These are phyloP conservation scores for Xerocomellus chrysenteron DNA, from an alignment of 768 basidiomycete species.

Conservation along the genomic window DNA sequence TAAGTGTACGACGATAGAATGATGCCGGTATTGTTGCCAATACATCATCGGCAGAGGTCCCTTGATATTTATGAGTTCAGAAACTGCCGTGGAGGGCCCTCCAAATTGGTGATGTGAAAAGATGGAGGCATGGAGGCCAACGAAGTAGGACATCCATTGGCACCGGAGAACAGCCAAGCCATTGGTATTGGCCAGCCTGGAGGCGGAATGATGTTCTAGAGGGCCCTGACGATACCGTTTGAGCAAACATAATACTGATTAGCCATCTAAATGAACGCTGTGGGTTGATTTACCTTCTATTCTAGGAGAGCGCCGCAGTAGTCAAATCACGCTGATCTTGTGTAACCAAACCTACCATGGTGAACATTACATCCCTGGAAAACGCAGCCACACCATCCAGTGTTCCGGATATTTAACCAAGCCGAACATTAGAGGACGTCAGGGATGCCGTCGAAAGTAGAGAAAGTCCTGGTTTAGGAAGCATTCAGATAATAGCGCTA, in stretches of 20 bases:
- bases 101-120: conserved; percentile 19
- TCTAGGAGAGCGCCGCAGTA: not conserved
- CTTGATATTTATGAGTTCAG: conserved; percentile 19
- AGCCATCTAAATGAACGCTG: conserved; percentile 1
- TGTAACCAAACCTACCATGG: conserved; percentile 5
- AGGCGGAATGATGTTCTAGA: not conserved
- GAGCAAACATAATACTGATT: conserved; percentile 1
- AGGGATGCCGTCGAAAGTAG: not conserved
- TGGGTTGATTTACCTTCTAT: conserved; percentile 9
- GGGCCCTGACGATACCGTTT: conserved; percentile 13
- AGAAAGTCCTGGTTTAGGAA: not conserved
- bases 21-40: conserved; percentile 2
- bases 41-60: too few species aligned
- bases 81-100: conserved; percentile 18
- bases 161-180: conserved; percentile 14
- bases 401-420: conserved; percentile 12
- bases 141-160: conserved; percentile 11
- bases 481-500: not conserved
- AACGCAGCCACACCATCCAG: conserved; percentile 25
- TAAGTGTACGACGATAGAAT: not conserved
- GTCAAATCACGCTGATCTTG: not conserved
- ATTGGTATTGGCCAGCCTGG: conserved; percentile 11
- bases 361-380: conserved; percentile 4
- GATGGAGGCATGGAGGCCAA: conserved; percentile 13
- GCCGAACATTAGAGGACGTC: not conserved